These are phyloP conservation scores for Waltergamsia citrina DNA, from an alignment of 2,329 filamentous ascomycete genomes.

Conservation along the genomic window DNA sequence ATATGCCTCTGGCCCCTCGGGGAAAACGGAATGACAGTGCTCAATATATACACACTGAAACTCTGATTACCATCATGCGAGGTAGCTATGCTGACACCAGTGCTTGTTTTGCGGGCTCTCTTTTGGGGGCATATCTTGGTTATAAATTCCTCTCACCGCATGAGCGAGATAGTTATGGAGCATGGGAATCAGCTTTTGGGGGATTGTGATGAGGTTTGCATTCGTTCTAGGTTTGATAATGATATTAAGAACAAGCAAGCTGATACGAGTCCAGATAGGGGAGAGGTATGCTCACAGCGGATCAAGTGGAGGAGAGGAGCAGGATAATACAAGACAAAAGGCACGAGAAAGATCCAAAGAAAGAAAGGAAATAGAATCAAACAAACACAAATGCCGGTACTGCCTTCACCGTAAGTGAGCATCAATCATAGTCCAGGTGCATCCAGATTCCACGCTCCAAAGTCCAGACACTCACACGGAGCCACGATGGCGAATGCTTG, in stretches of 20 bases:
- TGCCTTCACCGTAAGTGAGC: too few relatives aligned
- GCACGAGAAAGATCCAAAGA: conserved; percentile 15
- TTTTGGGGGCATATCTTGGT: conserved; percentile 37
- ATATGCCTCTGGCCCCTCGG: too few relatives aligned
- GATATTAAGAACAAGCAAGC: conserved; percentile 23
- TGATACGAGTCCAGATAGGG: conserved; percentile 31
- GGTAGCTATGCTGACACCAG: conserved; percentile 47
- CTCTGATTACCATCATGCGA: too few relatives aligned
- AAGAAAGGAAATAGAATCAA: conserved; percentile 12
- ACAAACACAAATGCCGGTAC: too few relatives aligned
- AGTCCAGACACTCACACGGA: background rate
- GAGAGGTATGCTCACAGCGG: conserved; percentile 24
- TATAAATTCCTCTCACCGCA: conserved; percentile 33
- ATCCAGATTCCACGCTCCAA: conserved; percentile 6
- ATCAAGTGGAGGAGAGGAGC: conserved; percentile 23
- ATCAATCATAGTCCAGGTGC: too few relatives aligned
- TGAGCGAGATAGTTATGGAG: conserved; percentile 36
- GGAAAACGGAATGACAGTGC: too few relatives aligned
- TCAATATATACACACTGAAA: too few relatives aligned
- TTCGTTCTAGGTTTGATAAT: conserved; percentile 23
- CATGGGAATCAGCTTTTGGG: conserved; percentile 33
- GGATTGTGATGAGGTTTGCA: conserved; percentile 30
- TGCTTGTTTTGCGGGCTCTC: conserved; percentile 39
- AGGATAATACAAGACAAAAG: conserved; percentile 21
- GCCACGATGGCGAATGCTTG: too few relatives aligned